phyloP scores from a whole-genome alignment of 148 eudicot genomes.

The Chenopodium berlandieri region DNA sequence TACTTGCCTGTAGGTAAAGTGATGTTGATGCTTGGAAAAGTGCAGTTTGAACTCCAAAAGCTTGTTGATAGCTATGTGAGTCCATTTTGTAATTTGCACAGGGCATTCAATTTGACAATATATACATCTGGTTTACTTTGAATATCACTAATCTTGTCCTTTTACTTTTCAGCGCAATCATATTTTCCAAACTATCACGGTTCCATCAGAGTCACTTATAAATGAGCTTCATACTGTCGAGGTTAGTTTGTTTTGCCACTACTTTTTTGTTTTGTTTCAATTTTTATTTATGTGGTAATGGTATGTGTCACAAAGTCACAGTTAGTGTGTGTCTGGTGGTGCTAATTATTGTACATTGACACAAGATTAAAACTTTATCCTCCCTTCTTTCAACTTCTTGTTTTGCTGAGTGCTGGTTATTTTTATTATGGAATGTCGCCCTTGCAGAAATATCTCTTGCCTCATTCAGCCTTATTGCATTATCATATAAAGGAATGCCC shows the following conservation, averaged over 20 bases:
- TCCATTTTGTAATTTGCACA: slow-evolving; percentile 7
- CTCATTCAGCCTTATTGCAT: neutral
- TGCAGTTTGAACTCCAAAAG: slow-evolving; percentile 83
- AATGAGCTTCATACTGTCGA: slow-evolving; percentile 83
- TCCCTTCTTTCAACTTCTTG: neutral
- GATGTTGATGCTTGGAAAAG: slow-evolving; percentile 79
- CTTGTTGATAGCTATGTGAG: slow-evolving; percentile 90
- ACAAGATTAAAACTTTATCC: too few relatives aligned
- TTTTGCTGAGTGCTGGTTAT: neutral
- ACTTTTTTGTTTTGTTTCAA: neutral
- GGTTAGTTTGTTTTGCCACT: slow-evolving; percentile 43
- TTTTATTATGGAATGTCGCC: neutral
- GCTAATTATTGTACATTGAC: too few relatives aligned
- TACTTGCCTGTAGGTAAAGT: slow-evolving; percentile 60
- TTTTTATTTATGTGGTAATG: neutral
- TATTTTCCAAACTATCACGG: slow-evolving; percentile 74
- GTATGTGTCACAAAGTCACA: neutral
- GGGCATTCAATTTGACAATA: neutral
- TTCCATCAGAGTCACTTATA: slow-evolving; percentile 93
- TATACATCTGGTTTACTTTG: neutral
- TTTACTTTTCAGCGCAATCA: slow-evolving; percentile 69
- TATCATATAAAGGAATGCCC: too few relatives aligned
- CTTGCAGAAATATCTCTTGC: neutral
- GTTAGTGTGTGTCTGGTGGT: neutral
- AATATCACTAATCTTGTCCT: slow-evolving; percentile 17